Conservation (phyloP, 176 grass and related monocot genomes). For the Paspalum notatum region DNA sequence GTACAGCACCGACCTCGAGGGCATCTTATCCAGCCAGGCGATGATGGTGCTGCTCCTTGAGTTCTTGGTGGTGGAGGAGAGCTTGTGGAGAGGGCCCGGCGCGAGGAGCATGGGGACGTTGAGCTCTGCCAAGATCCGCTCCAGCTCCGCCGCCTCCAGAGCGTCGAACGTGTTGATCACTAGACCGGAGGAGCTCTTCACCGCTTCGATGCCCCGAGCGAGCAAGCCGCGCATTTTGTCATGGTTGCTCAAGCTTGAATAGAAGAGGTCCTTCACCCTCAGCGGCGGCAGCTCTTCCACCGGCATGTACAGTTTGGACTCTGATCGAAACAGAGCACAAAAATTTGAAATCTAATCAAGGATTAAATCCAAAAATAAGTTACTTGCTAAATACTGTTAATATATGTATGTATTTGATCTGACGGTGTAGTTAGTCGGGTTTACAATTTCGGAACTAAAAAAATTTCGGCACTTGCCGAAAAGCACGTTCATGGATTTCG, state of each 20-base stretch:
- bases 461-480: too few relatives aligned
- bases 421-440: too few relatives aligned
- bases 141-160: conserved; percentile 17
- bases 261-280: conserved; percentile 38
- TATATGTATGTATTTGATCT: background rate
- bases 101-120: background rate
- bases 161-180: conserved; percentile 40
- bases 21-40: conserved; percentile 40
- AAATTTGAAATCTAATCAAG: background rate
- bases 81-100: conserved; percentile 45
- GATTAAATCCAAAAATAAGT: background rate
- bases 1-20: conserved; percentile 9
- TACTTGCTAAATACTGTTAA: background rate
- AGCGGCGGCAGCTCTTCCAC: conserved; percentile 47
- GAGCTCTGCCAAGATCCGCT: conserved; percentile 4
- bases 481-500: too few relatives aligned
- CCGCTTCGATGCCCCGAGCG: background rate
- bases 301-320: background rate
- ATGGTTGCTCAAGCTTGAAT: background rate
- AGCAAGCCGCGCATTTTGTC: background rate
- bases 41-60: conserved; percentile 11
- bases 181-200: background rate
- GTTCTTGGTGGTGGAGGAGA: background rate
- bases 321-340: background rate
- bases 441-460: too few relatives aligned